Evolutionary conservation across 768 basidiomycete species (phyloP).

Genomic region (Goffeauzyma gilvescens): DNA sequence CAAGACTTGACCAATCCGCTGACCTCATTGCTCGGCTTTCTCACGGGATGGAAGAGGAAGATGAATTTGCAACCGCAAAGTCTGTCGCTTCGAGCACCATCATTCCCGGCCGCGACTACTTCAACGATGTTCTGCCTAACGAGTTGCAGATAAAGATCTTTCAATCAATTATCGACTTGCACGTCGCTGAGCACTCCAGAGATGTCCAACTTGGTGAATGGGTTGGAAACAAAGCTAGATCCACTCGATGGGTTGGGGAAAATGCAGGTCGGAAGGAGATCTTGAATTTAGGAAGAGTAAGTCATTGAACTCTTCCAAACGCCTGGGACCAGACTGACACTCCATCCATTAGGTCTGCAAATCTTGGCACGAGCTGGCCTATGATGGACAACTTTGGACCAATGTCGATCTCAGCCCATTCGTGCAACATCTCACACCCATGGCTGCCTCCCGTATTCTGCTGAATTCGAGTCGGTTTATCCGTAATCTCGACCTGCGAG

Average conservation of each 20-base stretch:
- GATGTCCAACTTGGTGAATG: constrained; percentile 19
- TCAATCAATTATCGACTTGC: constrained; percentile 39
- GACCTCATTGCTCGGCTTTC: too few relatives aligned
- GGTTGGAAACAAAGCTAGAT: background rate
- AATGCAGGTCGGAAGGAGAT: constrained; percentile 59
- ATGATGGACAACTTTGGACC: constrained; percentile 75
- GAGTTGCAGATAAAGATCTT: constrained; percentile 52
- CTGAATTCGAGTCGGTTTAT: constrained; percentile 35
- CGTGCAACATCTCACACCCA: background rate
- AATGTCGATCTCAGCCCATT: constrained; percentile 39
- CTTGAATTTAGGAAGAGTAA: constrained; percentile 58
- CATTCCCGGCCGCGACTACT: too few relatives aligned
- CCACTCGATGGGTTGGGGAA: constrained; percentile 50
- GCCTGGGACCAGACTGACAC: constrained; percentile 5
- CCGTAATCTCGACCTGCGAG: constrained; percentile 45
- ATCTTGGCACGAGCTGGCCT: constrained; percentile 52
- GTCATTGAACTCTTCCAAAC: constrained; percentile 21
- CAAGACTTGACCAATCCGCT: too few relatives aligned
- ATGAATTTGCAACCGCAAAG: too few relatives aligned
- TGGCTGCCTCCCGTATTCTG: background rate
- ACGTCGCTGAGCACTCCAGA: constrained; percentile 42
- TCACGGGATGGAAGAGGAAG: too few relatives aligned
- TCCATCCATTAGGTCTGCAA: constrained; percentile 46
- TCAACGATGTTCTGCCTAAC: too few relatives aligned
- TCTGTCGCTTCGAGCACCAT: too few relatives aligned